A percentile compares a stretch with the other conserved stretches of the same genome.
These are phyloP conservation scores for Monilinia polystroma DNA, from an alignment of 2,329 filamentous ascomycete genomes.

Conservation along the genomic window DNA sequence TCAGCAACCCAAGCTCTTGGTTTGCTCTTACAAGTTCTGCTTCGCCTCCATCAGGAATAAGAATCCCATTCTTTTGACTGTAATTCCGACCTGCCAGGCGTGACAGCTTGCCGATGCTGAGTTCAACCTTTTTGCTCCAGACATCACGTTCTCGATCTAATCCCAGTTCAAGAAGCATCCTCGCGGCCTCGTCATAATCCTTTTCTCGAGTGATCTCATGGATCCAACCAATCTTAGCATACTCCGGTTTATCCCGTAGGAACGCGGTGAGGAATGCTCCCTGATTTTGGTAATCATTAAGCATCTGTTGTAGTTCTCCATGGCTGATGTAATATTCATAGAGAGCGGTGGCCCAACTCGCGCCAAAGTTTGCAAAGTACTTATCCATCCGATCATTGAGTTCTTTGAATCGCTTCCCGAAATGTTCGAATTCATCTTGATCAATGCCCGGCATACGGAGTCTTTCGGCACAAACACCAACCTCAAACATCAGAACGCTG, in stretches of 20 bases:
- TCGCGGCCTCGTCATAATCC: constrained; percentile 71
- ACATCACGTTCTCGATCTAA: constrained; percentile 71
- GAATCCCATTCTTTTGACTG: constrained; percentile 43
- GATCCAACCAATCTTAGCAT: constrained; percentile 87
- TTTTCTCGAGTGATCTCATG: constrained; percentile 80
- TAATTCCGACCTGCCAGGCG: constrained; percentile 59
- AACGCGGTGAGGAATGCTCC: constrained; percentile 73
- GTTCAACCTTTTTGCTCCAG: constrained; percentile 91
- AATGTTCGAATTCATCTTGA: constrained; percentile 23
- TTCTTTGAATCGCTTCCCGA: constrained; percentile 18
- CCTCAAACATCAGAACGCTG: constrained; percentile 42
- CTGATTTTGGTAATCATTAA: constrained; percentile 70
- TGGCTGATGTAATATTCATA: constrained; percentile 75
- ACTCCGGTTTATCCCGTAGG: constrained; percentile 67
- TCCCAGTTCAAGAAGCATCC: constrained; percentile 69
- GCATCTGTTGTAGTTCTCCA: constrained; percentile 63
- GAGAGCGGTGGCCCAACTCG: constrained; percentile 63
- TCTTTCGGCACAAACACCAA: constrained; percentile 24
- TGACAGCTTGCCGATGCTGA: constrained; percentile 83
- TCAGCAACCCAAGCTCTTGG: constrained; percentile 48
- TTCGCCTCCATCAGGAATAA: constrained; percentile 39
- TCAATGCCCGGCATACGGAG: constrained; percentile 20
- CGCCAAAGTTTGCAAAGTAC: constrained; percentile 52
- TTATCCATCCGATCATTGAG: constrained; percentile 39
- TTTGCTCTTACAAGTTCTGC: constrained; percentile 40